These are phyloP conservation scores for Elaeis oleifera DNA, from an alignment of 202 grass and related monocot species.

Conservation along the genomic window DNA sequence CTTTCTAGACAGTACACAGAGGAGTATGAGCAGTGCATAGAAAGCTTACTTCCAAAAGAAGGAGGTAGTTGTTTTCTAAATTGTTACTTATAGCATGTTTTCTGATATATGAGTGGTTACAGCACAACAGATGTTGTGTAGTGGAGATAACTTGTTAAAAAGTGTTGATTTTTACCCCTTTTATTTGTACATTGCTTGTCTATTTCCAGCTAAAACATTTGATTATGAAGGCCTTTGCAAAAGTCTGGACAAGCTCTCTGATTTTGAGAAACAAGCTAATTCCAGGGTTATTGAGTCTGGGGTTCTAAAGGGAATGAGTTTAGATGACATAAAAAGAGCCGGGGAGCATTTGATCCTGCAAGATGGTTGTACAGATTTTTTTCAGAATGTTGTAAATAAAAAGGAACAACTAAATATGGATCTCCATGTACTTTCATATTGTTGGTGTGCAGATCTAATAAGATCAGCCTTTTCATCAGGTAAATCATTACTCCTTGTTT, in stretches of 20 bases:
- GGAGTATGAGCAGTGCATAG: conserved; percentile 77
- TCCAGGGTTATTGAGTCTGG: conserved; percentile 76
- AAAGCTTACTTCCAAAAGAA: conserved; percentile 63
- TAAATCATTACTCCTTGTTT: conserved; percentile 11
- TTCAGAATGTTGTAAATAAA: conserved; percentile 54
- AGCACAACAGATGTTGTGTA: too few species aligned
- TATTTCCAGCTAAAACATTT: conserved; percentile 54
- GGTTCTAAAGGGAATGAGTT: conserved; percentile 67
- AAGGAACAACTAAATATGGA: conserved; percentile 49
- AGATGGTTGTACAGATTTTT: conserved; percentile 78
- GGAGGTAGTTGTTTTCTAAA: conserved; percentile 32
- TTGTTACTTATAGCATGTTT: background rate
- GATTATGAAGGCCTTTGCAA: conserved; percentile 62
- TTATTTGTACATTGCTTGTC: conserved; percentile 20
- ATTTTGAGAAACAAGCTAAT: conserved; percentile 84
- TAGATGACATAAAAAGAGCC: conserved; percentile 87
- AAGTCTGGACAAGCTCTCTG: conserved; percentile 55
- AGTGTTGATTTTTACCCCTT: conserved; percentile 3
- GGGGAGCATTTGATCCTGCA: conserved; percentile 77
- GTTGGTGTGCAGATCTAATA: conserved; percentile 97
- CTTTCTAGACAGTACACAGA: conserved; percentile 76
- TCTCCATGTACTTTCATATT: conserved; percentile 92
- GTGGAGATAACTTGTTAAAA: too few species aligned
- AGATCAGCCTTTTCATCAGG: conserved; percentile 86
- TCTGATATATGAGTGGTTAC: too few species aligned